These are phyloP conservation scores for Epichloe elymi DNA, from an alignment of 2,329 filamentous ascomycete species.

Conservation along the genomic window DNA sequence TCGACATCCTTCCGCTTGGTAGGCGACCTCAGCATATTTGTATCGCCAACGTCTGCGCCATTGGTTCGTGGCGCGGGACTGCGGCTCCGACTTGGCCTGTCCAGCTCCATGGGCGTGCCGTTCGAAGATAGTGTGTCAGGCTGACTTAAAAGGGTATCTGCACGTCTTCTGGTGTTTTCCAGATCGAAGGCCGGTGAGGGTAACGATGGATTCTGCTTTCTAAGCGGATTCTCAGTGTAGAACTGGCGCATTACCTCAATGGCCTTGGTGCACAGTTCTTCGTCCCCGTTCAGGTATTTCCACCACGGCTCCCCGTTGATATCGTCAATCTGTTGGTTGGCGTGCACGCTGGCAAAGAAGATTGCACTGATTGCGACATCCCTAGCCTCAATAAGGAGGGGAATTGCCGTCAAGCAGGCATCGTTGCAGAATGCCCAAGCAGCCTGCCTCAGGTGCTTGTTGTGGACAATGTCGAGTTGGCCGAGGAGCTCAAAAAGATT, in stretches of 20 bases:
- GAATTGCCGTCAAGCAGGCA: conserved; percentile 70
- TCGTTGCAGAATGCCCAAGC: conserved; percentile 95
- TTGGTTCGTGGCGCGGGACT: conserved; percentile 31
- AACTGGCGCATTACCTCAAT: conserved; percentile 64
- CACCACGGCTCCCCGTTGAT: conserved; percentile 74
- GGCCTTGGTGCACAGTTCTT: conserved; percentile 57
- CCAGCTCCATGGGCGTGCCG: conserved; percentile 34
- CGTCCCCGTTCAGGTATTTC: conserved; percentile 59
- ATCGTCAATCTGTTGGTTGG: conserved; percentile 63
- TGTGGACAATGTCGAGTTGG: conserved; percentile 59
- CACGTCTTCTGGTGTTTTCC: conserved; percentile 40
- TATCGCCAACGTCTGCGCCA: conserved; percentile 20
- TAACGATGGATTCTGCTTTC: conserved; percentile 40
- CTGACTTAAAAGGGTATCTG: conserved; percentile 28
- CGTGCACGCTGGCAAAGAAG: conserved; percentile 73
- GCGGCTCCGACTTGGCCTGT: conserved; percentile 37
- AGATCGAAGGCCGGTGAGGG: conserved; percentile 42
- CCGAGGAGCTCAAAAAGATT: conserved; percentile 70
- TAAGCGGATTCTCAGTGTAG: conserved; percentile 50
- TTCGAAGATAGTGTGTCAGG: conserved; percentile 33
- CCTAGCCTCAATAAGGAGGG: conserved; percentile 63
- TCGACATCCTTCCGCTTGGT: conserved; percentile 31
- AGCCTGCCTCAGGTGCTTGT: conserved; percentile 70
- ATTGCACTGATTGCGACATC: conserved; percentile 77
- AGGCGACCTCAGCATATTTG: conserved; percentile 18